Conservation (phyloP, 345 rosid species). For the Triadica sebifera region DNA sequence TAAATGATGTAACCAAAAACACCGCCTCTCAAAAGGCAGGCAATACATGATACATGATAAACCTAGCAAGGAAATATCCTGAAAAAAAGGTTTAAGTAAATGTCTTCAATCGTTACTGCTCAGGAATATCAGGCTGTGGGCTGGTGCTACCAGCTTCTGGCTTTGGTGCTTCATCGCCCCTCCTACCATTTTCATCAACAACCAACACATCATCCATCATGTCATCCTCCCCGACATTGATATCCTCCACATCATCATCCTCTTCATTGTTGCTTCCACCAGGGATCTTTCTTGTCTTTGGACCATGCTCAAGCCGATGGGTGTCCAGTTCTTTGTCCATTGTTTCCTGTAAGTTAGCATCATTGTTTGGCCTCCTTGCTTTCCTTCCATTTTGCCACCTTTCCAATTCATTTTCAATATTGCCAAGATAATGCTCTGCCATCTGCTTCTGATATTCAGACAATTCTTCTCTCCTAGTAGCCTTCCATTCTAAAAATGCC, state of each 20-base stretch:
- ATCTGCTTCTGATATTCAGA: constrained; percentile 80
- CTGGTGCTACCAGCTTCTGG: constrained; percentile 19
- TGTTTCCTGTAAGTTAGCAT: constrained; percentile 78
- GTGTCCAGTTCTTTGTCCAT: constrained; percentile 96
- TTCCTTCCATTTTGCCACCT: constrained; percentile 93
- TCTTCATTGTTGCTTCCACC: constrained; percentile 66
- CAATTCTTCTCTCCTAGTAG: constrained; percentile 69
- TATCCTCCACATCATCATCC: constrained; percentile 87
- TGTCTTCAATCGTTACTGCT: constrained; percentile 9
- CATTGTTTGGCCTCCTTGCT: constrained; percentile 56
- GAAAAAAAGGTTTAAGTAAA: not conserved
- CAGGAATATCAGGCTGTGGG: constrained; percentile 1
- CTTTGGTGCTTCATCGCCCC: constrained; percentile 50
- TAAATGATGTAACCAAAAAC: not conserved
- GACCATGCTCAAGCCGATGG: constrained; percentile 95
- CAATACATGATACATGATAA: not conserved
- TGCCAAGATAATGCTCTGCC: constrained; percentile 56
- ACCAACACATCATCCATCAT: constrained; percentile 83
- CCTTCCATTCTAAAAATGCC: constrained; percentile 76
- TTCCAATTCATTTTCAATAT: constrained; percentile 89
- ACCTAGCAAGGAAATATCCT: constrained; percentile 3
- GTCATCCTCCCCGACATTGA: constrained; percentile 86
- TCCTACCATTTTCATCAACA: constrained; percentile 55
- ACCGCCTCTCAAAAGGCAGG: not conserved
- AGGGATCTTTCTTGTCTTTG: constrained; percentile 81